phyloP scores from a whole-genome alignment of 2,329 filamentous ascomycete genomes.

The Alternaria dauci region DNA sequence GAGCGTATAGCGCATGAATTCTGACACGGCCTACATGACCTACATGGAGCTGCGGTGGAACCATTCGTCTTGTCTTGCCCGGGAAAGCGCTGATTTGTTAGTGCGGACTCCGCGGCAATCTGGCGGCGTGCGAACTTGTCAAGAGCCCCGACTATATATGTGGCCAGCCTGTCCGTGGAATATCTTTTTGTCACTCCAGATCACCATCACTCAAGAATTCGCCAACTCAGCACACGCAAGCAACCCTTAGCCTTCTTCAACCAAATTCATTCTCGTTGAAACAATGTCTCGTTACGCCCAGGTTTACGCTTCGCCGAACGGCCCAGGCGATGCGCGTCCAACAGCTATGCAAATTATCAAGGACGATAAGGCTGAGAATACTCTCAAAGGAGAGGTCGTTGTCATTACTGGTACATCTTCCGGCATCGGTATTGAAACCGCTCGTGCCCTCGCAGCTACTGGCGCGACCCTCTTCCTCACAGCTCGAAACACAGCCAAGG shows the following conservation, averaged over 20 bases:
- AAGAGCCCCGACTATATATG: no score
- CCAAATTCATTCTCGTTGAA: background rate
- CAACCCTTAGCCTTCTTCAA: no score
- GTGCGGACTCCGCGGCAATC: no score
- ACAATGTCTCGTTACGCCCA: background rate
- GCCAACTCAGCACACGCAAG: no score
- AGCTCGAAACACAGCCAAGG: conserved; percentile 56
- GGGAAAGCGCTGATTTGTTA: background rate
- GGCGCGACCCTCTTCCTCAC: conserved; percentile 56
- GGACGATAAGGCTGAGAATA: conserved; percentile 50
- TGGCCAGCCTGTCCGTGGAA: no score
- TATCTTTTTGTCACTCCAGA: no score
- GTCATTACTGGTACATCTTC: conserved; percentile 42
- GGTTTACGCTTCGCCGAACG: conserved; percentile 31
- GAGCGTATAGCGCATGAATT: background rate
- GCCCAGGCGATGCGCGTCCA: conserved; percentile 53
- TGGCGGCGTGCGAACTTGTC: no score
- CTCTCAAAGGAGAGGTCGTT: conserved; percentile 37
- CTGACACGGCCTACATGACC: no score
- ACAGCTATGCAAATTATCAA: conserved; percentile 54
- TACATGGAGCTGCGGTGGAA: background rate
- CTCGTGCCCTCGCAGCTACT: conserved; percentile 54
- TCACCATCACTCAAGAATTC: background rate
- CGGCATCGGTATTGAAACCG: conserved; percentile 41
- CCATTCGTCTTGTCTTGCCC: background rate